A percentile compares a stretch with the other conserved stretches of the same genome.
phyloP scores from a whole-genome alignment of 129 eudicot genomes.

The Lactuca saligna region DNA sequence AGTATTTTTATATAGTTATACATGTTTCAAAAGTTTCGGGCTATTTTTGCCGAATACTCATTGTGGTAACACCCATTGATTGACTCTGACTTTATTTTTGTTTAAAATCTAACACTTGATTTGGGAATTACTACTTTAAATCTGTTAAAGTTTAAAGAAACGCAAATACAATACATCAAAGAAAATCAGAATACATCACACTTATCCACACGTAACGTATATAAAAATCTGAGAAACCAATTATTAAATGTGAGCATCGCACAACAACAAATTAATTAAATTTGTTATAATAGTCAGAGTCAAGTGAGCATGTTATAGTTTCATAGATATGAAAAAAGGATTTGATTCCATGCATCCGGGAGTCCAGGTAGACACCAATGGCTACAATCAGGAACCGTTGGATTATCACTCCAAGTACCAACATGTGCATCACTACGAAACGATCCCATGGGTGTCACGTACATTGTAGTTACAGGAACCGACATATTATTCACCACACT shows the following conservation, averaged over 20 bases:
- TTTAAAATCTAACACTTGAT: too few relatives aligned
- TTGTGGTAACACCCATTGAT: too few relatives aligned
- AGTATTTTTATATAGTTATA: too few relatives aligned
- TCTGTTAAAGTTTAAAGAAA: too few relatives aligned
- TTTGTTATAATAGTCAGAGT: background rate
- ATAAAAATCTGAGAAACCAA: background rate
- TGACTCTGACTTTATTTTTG: too few relatives aligned
- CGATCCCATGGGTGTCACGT: conserved; percentile 88
- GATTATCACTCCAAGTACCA: conserved; percentile 91
- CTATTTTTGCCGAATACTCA: too few relatives aligned
- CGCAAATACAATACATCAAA: too few relatives aligned
- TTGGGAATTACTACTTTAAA: too few relatives aligned
- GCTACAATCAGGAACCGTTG: conserved; percentile 81
- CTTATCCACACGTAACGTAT: conserved; percentile 8
- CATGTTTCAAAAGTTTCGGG: too few relatives aligned
- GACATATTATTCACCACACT: conserved; percentile 59
- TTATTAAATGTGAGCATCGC: background rate
- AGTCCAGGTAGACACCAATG: conserved; percentile 99
- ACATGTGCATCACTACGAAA: conserved; percentile 94
- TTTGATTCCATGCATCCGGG: conserved; percentile 94
- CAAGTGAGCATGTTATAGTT: background rate
- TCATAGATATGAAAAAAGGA: conserved; percentile 50
- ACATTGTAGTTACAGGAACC: conserved; percentile 65
- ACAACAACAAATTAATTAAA: conserved; percentile 13
- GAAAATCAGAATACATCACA: background rate